Conservation (phyloP, 257 asterid genomes). For the Solanum okadae region DNA sequence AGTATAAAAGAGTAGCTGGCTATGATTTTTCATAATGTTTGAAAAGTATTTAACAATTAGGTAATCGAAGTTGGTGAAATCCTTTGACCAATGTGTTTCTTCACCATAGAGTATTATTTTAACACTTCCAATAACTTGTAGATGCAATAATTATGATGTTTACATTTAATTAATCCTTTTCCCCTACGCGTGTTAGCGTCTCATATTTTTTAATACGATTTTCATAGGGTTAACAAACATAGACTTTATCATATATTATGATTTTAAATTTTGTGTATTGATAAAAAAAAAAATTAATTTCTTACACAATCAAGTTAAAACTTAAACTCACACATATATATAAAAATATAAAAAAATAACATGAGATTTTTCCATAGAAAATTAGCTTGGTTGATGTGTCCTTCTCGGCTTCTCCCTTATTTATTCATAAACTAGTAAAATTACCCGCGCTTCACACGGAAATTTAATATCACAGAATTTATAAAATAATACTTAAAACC, state of each 20-base stretch:
- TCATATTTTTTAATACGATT: background rate
- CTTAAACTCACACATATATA: too few relatives aligned
- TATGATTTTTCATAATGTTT: background rate
- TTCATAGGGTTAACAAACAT: background rate
- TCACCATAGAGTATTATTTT: background rate
- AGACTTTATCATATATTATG: background rate
- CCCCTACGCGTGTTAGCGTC: background rate
- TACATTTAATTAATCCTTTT: background rate
- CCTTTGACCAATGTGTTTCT: background rate
- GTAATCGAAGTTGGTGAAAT: background rate
- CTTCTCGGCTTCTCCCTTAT: background rate
- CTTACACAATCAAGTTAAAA: background rate
- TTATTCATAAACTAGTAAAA: too few relatives aligned
- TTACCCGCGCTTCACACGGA: rapidly evolving
- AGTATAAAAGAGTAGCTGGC: background rate
- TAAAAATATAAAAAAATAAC: too few relatives aligned
- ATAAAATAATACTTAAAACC: too few relatives aligned
- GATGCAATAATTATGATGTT: background rate
- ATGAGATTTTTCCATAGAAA: background rate
- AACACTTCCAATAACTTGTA: background rate
- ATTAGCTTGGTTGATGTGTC: background rate
- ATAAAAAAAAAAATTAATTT: background rate
- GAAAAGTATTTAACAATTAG: background rate
- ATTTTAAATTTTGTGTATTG: background rate
- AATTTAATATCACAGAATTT: too few relatives aligned